Evolutionary conservation across 1,284 basidiomycete genomes (phyloP).

Genomic region (Neonothopanus nambi): DNA sequence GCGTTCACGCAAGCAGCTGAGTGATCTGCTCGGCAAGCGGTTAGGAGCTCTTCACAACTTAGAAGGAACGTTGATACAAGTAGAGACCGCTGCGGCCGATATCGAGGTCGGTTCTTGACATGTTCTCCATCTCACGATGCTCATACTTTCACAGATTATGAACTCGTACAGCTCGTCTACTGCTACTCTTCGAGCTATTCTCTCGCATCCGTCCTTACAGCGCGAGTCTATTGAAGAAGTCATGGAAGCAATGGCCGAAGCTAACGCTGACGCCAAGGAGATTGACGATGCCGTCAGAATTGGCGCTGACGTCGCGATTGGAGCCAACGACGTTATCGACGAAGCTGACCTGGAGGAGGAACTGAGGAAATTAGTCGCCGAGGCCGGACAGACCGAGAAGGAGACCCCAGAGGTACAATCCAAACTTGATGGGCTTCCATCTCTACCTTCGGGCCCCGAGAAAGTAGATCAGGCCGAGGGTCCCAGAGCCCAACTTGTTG

Average conservation of each 20-base stretch:
- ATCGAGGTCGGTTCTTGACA: constrained; percentile 61
- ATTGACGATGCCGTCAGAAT: constrained; percentile 77
- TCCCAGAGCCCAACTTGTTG: too few species aligned
- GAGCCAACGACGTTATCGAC: constrained; percentile 49
- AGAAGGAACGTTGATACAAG: constrained; percentile 73
- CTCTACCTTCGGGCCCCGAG: not conserved
- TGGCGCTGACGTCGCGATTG: constrained; percentile 58
- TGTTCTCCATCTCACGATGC: not conserved
- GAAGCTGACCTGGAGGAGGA: constrained; percentile 67
- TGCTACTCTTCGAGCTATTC: constrained; percentile 70
- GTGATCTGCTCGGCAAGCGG: constrained; percentile 78
- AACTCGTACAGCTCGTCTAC: constrained; percentile 83
- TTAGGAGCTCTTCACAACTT: constrained; percentile 74
- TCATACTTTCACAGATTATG: constrained; percentile 64
- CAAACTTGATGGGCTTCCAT: constrained; percentile 40
- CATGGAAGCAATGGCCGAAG: constrained; percentile 84
- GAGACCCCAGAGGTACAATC: constrained; percentile 31
- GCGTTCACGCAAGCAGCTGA: constrained; percentile 76
- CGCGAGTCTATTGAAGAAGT: constrained; percentile 80
- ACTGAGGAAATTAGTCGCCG: constrained; percentile 49
- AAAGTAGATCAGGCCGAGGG: too few species aligned
- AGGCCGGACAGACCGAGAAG: constrained; percentile 38
- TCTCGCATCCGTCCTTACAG: constrained; percentile 79
- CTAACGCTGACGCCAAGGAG: constrained; percentile 79
- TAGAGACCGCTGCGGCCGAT: constrained; percentile 88